phyloP scores from a whole-genome alignment of 2,329 filamentous ascomycete genomes.

The Phoma sp. region DNA sequence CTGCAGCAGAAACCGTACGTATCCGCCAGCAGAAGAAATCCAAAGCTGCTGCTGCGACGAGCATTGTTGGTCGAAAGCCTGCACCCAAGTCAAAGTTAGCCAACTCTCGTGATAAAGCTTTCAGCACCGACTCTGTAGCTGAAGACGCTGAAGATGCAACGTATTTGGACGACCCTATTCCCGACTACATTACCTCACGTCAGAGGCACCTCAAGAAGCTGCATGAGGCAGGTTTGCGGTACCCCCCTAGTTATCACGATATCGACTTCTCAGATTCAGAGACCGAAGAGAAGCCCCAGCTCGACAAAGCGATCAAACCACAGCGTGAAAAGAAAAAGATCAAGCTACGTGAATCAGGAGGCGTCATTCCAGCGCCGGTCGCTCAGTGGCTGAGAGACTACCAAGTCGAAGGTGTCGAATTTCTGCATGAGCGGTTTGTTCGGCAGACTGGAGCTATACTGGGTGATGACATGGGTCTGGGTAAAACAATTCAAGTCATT shows the following conservation, averaged over 20 bases:
- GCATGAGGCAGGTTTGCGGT: constrained; percentile 71
- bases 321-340: constrained; percentile 78
- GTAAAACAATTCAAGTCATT: constrained; percentile 96
- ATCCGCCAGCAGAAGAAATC: constrained; percentile 57
- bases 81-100: constrained; percentile 29
- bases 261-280: constrained; percentile 79
- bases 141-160: constrained; percentile 59
- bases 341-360: constrained; percentile 74
- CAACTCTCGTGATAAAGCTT: constrained; percentile 15
- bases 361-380: constrained; percentile 84
- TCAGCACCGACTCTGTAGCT: constrained; percentile 30
- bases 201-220: constrained; percentile 73
- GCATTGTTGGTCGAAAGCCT: constrained; percentile 51
- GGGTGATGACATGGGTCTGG: constrained; percentile 96
- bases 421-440: constrained; percentile 87
- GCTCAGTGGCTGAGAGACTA: constrained; percentile 93
- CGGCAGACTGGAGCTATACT: constrained; percentile 90
- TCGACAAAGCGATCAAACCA: constrained; percentile 67
- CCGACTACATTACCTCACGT: constrained; percentile 76
- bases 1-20: constrained; percentile 58
- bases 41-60: constrained; percentile 53
- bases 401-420: constrained; percentile 83
- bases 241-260: constrained; percentile 79
- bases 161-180: constrained; percentile 66
- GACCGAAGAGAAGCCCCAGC: constrained; percentile 72